Evolutionary conservation across 2,329 filamentous ascomycete species (phyloP), one percentile per base, ranked within the genome.

Genomic region (Cladorrhinum sp.): DNA sequence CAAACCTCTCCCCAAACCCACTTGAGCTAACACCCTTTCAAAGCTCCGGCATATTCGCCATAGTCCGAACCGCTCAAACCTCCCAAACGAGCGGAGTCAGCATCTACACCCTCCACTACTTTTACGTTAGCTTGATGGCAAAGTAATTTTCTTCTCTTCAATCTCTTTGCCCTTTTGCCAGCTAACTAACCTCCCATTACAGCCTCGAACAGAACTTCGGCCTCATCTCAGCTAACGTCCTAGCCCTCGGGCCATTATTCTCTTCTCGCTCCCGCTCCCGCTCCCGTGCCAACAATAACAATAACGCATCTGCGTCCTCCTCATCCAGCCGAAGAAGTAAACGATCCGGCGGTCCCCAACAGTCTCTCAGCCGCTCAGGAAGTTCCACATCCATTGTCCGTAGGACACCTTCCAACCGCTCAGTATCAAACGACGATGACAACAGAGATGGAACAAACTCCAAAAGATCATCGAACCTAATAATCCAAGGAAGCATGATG

Each of bases 171-270:
- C n/a, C 33, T 42, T 16, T 42, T n/a, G n/a, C n/a, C 36, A 42
- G 12, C 36, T 28, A 28, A 28, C 7, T 9, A 9, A n/a, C n/a
- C n/a, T n/a, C n/a, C n/a, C n/a, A n/a, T n/a, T n/a, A n/a, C 49
- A 73, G 72, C 5, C 67, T 76, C 10, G 72, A 75, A 56, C 72
- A 75, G 58, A 77, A 76, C 65, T 53, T 75, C n/a, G 70, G 71
- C 59, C 73, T 77, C 24, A 62, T 74, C 9, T 69, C 74, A 8
- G 71, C 75, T 39, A 77, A 77, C 62, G 65, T 76, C 12, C 66
- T 77, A 1, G 71, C 72, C 23, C 66, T 76, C 24, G 69, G 72
- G 2, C 66, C 73, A 2, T 67, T 75, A 28, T 73, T 72, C 63
- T 67, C 67, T 28, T 28, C 26, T 28, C 9, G 9, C 9, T 28